These are phyloP conservation scores for Endogone sp. DNA, from an alignment of 192 early-diverging fungal species.

Conservation along the genomic window DNA sequence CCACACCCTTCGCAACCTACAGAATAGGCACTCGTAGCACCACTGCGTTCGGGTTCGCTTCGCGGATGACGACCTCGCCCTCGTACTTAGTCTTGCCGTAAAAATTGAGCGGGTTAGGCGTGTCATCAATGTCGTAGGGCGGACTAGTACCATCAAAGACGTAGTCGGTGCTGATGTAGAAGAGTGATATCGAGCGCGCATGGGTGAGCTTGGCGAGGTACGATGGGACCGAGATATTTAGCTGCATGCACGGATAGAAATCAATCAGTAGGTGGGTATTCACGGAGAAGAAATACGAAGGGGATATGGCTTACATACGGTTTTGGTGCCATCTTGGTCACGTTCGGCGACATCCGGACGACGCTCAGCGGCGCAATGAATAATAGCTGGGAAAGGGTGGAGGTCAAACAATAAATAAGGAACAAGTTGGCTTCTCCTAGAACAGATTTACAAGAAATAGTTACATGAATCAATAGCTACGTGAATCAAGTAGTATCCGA, in stretches of 20 bases:
- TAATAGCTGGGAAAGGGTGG: slow-evolving; percentile 49
- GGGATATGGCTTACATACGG: slow-evolving; percentile 28
- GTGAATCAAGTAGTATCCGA: too few species aligned
- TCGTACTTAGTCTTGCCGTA: slow-evolving; percentile 80
- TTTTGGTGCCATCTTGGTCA: slow-evolving; percentile 49
- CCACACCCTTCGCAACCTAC: slow-evolving; percentile 22
- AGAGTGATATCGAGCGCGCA: slow-evolving; percentile 48
- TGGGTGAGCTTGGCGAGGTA: slow-evolving; percentile 50
- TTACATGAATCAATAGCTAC: too few species aligned
- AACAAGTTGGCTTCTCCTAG: too few species aligned
- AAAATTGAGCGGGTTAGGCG: slow-evolving; percentile 75
- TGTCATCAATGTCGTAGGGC: slow-evolving; percentile 67
- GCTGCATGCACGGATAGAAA: slow-evolving; percentile 21
- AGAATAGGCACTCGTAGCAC: slow-evolving; percentile 81
- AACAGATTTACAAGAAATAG: not conserved
- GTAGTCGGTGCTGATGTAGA: slow-evolving; percentile 90
- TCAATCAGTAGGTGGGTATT: not conserved
- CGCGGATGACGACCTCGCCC: slow-evolving; percentile 64
- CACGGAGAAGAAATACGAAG: not conserved
- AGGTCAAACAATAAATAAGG: not conserved
- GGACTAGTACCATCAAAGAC: slow-evolving; percentile 88
- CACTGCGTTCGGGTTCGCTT: slow-evolving; percentile 48
- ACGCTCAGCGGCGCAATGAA: slow-evolving; percentile 85
- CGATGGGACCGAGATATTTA: slow-evolving; percentile 67
- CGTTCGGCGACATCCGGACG: slow-evolving; percentile 77